These are phyloP conservation scores for Mycena rosella DNA, from an alignment of 768 basidiomycete species.

Conservation along the genomic window DNA sequence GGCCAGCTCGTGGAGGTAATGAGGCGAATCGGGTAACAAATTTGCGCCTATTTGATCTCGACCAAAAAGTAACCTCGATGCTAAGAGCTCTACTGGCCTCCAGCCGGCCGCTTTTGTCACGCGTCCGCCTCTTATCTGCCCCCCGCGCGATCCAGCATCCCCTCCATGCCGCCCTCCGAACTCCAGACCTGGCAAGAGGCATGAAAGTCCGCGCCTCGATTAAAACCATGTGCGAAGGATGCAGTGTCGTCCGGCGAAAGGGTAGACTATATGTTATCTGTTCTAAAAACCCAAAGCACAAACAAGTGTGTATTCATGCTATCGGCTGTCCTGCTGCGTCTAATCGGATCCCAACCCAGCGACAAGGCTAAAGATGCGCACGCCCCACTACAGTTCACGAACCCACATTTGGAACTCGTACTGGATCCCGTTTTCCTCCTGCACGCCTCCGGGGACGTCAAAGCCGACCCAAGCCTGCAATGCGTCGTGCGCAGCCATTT, in stretches of 20 bases:
- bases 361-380: conserved; percentile 67
- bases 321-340: conserved; percentile 1
- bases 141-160: conserved; percentile 49
- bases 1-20: neutral
- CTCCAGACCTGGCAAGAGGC: conserved; percentile 68
- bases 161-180: conserved; percentile 40
- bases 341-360: conserved; percentile 53
- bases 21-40: no score
- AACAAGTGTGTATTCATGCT: conserved; percentile 74
- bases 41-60: no score
- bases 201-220: conserved; percentile 98
- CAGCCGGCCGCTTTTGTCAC: conserved; percentile 71
- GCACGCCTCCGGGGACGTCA: conserved; percentile 78
- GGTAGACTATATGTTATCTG: conserved; percentile 95
- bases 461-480: conserved; percentile 85
- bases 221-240: conserved; percentile 95
- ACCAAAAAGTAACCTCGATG: conserved; percentile 56
- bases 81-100: conserved; percentile 75
- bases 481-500: conserved; percentile 67
- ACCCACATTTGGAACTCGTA: conserved; percentile 99
- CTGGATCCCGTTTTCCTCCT: conserved; percentile 84
- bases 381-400: conserved; percentile 46
- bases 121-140: conserved; percentile 55
- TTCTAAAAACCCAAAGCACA: conserved; percentile 95
- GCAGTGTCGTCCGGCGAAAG: conserved; percentile 88